Base-by-base conservation (phyloP, 177 flowering plant genomes). In the Vitis hybrid region DNA sequence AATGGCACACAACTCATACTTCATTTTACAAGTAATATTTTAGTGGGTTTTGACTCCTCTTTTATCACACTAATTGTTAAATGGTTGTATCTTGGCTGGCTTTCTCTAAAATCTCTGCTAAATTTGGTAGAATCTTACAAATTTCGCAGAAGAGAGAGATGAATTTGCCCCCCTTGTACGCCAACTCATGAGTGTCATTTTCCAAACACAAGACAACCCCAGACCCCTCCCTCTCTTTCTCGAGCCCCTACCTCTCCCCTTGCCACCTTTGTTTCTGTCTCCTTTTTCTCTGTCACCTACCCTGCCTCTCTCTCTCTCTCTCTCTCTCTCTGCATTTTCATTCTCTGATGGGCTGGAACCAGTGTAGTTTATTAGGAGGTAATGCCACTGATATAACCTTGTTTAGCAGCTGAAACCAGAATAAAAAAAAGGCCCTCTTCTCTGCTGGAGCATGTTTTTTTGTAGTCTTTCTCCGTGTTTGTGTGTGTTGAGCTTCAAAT, bases 201-300 rank as follows among this genome's bases (percentile, higher is more conserved):
- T 60, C 60, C 61, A 56, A 59, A 67, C 73, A 72, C 72, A 69
- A 63, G 27, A 58, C 40, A 18, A 24, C 3, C 13, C 72, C 8
- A 30, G 56, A 24, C 46, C 19, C 35, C 48, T 70, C 79, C 78
- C 74, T 78, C 60, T 75, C 81, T 71, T 67, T 73, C 85, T 82
- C 78, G 85, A 82, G 85, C 82, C 85, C 82, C 85, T 63, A 82
- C 82, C 75, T 18, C 18, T 0, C 82, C 52, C 51, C 2, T 21
- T 49, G 59, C 70, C 50, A 35, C 60, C 17, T 15, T 21, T 51
- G 66, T 48, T 48, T 11, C 67, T 49, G 21, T 60, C 46, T 35
- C 24, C 67, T 67, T 62, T 24, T 73, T 11, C 66, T 55, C 74
- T 64, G 60, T 66, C 67, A 32, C 40, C 58, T 66, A 65, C 60